These are phyloP conservation scores for Aegilops longissima DNA, from an alignment of 176 grass and related monocot species.

Conservation along the genomic window DNA sequence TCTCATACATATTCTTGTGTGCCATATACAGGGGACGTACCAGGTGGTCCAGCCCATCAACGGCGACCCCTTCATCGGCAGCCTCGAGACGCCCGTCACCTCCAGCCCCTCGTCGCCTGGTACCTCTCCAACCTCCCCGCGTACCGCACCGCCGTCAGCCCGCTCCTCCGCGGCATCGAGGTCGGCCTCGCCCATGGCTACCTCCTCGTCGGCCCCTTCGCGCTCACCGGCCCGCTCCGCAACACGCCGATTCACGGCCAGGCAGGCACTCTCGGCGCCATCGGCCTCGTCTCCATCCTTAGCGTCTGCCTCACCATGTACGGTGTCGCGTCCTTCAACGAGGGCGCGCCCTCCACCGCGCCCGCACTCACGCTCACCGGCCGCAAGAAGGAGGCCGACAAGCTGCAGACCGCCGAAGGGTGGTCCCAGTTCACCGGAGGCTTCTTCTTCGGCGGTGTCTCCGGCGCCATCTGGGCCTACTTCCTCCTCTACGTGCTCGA, in stretches of 20 bases:
- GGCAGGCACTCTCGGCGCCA: constrained; percentile 70
- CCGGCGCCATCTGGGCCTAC: constrained; percentile 84
- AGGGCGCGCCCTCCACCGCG: constrained; percentile 73
- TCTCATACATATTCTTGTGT: too few species aligned
- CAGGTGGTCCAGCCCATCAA: constrained; percentile 98
- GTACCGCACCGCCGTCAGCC: constrained; percentile 93
- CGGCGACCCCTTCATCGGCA: constrained; percentile 93
- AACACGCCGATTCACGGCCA: constrained; percentile 81
- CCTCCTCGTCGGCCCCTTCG: constrained; percentile 92
- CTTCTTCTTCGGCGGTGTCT: constrained; percentile 94
- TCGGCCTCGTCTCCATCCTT: constrained; percentile 80
- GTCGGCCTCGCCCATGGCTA: constrained; percentile 90
- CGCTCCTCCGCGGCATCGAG: constrained; percentile 91
- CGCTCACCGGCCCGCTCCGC: constrained; percentile 84
- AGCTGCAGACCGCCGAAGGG: constrained; percentile 90
- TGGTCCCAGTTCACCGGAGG: constrained; percentile 89
- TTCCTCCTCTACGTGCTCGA: constrained; percentile 98
- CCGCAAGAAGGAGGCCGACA: constrained; percentile 93
- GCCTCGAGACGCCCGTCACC: constrained; percentile 85
- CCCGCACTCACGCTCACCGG: constrained; percentile 83
- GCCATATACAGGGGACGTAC: constrained; percentile 24
- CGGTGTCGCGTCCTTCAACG: constrained; percentile 71
- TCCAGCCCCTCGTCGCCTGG: constrained; percentile 87
- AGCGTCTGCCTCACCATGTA: constrained; percentile 93
- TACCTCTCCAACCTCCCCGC: constrained; percentile 98